These are phyloP conservation scores for Climacium dendroides DNA, from an alignment of 225 moss, liverwort and hornwort genomes.

Conservation along the genomic window DNA sequence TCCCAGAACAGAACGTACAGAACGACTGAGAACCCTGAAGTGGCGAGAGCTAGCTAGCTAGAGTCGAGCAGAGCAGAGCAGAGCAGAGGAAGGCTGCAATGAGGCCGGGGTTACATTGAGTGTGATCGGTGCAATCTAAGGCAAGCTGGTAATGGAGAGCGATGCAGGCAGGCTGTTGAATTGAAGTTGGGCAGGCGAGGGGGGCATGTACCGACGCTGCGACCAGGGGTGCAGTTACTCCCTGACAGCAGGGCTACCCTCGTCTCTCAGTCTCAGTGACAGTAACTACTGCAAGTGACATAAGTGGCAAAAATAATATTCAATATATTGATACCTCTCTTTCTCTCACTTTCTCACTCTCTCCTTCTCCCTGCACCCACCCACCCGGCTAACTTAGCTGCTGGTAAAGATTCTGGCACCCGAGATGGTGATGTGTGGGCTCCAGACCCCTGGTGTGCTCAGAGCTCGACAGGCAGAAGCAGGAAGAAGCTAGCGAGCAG, in stretches of 20 bases:
- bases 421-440: constrained; percentile 1
- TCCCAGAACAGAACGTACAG: neutral
- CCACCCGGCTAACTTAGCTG: neutral
- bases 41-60: neutral
- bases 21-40: neutral
- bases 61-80: neutral
- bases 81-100: neutral
- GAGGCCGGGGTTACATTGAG: neutral
- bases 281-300: neutral
- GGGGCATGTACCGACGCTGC: constrained; percentile 15
- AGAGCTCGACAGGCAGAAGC: neutral
- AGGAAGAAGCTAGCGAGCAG: neutral
- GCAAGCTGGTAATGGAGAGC: neutral
- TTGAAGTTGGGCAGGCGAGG: constrained; percentile 2
- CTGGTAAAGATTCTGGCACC: neutral
- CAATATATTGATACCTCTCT: neutral
- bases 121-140: constrained; percentile 16
- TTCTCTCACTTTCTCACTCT: neutral
- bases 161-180: constrained; percentile 6
- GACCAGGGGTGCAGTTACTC: constrained; percentile 10
- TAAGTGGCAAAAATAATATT: neutral
- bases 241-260: neutral
- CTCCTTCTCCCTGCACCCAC: neutral
- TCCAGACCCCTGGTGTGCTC: neutral
- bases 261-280: neutral